These are phyloP conservation scores for Tylopilus plumbeoviolaceoides DNA, from an alignment of 768 basidiomycete species.

Conservation along the genomic window DNA sequence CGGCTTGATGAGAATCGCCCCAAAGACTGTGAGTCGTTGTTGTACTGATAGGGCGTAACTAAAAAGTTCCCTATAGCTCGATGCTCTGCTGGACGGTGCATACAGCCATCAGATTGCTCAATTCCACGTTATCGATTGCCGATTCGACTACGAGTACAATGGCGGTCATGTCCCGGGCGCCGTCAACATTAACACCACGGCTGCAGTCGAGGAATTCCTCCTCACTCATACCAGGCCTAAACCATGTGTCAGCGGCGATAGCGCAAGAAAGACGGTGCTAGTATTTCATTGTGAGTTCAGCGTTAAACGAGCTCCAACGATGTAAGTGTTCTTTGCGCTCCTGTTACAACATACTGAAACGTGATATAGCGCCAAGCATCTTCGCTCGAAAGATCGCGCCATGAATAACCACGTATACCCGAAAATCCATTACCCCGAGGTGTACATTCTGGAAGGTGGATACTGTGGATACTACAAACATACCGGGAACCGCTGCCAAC, in stretches of 20 bases:
- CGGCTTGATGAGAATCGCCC: slow-evolving; percentile 86
- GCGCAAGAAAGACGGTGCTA: slow-evolving; percentile 71
- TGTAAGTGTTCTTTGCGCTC: slow-evolving; percentile 48
- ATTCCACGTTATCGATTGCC: slow-evolving; percentile 89
- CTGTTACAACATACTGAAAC: slow-evolving; percentile 4
- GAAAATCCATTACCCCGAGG: slow-evolving; percentile 90
- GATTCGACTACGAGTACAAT: slow-evolving; percentile 93
- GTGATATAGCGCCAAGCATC: slow-evolving; percentile 75
- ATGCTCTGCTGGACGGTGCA: slow-evolving; percentile 70
- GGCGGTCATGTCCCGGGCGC: slow-evolving; percentile 94
- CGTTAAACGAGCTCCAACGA: slow-evolving; percentile 91
- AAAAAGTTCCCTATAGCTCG: slow-evolving; percentile 48
- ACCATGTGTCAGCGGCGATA: slow-evolving; percentile 73
- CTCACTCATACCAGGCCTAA: slow-evolving; percentile 60
- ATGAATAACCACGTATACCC: slow-evolving; percentile 89
- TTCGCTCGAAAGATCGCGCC: slow-evolving; percentile 86
- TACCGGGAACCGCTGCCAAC: slow-evolving; percentile 69
- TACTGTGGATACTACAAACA: slow-evolving; percentile 84
- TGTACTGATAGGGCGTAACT: neutral
- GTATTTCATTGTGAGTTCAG: slow-evolving; percentile 99
- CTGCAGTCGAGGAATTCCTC: slow-evolving; percentile 76
- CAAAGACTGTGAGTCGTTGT: slow-evolving; percentile 60
- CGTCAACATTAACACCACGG: slow-evolving; percentile 82
- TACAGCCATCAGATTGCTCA: slow-evolving; percentile 61
- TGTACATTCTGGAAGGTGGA: slow-evolving; percentile 95